Evolutionary conservation across 1,284 basidiomycete species (phyloP).

Genomic region (Ganoderma meredithae): DNA sequence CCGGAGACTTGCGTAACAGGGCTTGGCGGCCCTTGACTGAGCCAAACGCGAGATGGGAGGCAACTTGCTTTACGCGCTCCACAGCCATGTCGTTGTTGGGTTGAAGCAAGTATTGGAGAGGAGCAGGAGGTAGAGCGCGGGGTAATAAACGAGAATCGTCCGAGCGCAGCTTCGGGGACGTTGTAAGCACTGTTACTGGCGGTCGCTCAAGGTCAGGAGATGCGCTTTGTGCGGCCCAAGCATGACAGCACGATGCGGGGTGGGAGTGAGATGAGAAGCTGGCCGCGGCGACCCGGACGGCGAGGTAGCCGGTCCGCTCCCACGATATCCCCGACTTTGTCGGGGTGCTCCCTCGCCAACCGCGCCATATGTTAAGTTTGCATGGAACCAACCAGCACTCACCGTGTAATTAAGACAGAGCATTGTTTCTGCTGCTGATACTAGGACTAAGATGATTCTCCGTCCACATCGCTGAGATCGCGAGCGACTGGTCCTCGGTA

Average conservation of each 20-base stretch:
- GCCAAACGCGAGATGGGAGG: conserved; percentile 59
- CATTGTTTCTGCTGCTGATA: too few relatives aligned
- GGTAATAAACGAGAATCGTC: conserved; percentile 9
- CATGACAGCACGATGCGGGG: neutral
- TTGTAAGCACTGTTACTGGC: neutral
- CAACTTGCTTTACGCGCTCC: conserved; percentile 71
- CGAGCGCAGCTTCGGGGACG: conserved; percentile 5
- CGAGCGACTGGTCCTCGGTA: too few relatives aligned
- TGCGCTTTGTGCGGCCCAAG: neutral
- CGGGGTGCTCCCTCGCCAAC: neutral
- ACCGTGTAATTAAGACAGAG: too few relatives aligned
- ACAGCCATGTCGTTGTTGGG: conserved; percentile 33
- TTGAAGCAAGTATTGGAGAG: neutral
- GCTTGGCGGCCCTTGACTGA: conserved; percentile 51
- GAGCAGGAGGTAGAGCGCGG: neutral
- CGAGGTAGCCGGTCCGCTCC: neutral
- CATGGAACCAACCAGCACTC: too few relatives aligned
- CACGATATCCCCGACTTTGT: conserved; percentile 8
- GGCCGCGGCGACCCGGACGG: conserved; percentile 1
- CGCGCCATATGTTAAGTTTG: too few relatives aligned
- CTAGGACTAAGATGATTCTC: too few relatives aligned
- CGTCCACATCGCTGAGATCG: too few relatives aligned
- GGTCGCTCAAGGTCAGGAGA: neutral
- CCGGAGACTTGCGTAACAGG: conserved; percentile 63
- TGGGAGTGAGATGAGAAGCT: neutral